These are phyloP conservation scores for Luffa aegyptiaca DNA, from an alignment of 306 rosid species.

Conservation along the genomic window DNA sequence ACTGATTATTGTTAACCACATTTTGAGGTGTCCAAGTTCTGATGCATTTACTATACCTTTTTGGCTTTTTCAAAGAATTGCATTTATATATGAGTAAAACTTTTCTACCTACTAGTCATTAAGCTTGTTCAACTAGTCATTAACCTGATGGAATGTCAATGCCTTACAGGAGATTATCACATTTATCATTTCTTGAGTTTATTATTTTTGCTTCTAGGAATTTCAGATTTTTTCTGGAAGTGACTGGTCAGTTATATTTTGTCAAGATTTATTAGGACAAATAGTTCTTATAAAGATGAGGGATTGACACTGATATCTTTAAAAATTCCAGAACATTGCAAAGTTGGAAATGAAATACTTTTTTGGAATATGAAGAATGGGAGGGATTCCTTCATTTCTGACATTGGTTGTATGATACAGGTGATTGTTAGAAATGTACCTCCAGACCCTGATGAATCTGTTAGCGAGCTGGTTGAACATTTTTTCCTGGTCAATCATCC, in stretches of 20 bases:
- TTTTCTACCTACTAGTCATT: background rate
- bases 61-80: background rate
- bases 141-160: background rate
- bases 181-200: background rate
- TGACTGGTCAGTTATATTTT: background rate
- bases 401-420: conserved; percentile 24
- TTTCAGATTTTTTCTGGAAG: background rate
- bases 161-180: background rate
- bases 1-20: background rate
- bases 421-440: conserved; percentile 96
- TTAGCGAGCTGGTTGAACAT: conserved; percentile 90
- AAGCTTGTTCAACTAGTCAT: background rate
- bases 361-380: background rate
- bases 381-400: background rate
- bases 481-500: conserved; percentile 97
- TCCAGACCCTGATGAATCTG: conserved; percentile 83
- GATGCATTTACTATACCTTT: background rate
- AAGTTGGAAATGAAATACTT: background rate
- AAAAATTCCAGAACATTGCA: background rate
- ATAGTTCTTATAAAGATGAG: background rate
- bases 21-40: background rate
- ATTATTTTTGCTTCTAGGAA: background rate
- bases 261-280: background rate
- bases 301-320: background rate
- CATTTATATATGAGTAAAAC: background rate